These are phyloP conservation scores for Russula compacta DNA, from an alignment of 768 basidiomycete genomes.

Conservation along the genomic window DNA sequence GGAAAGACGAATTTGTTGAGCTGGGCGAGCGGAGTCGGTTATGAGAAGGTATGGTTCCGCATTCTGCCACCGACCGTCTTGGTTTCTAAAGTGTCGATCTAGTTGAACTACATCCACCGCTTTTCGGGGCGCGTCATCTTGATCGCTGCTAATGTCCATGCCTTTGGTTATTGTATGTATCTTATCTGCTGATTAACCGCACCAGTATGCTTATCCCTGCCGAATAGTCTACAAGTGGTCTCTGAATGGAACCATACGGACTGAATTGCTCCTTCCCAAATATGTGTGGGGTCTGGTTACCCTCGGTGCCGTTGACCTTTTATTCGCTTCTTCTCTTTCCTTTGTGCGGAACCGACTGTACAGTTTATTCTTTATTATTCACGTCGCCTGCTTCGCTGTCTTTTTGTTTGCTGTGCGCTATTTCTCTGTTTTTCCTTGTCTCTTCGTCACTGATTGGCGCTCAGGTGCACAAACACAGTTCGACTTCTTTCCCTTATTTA, in stretches of 20 bases:
- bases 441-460: not conserved
- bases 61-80: not conserved
- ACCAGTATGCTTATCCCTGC: not conserved
- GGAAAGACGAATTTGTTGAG: slow-evolving; percentile 42
- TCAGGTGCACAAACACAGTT: slow-evolving; percentile 20
- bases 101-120: slow-evolving; percentile 51
- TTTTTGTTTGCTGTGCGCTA: slow-evolving; percentile 28
- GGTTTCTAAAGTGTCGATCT: slow-evolving; percentile 6
- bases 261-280: not conserved
- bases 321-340: slow-evolving; percentile 34
- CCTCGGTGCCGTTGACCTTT: slow-evolving; percentile 28
- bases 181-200: not conserved
- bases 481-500: slow-evolving; percentile 34
- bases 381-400: slow-evolving; percentile 35
- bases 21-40: slow-evolving; percentile 34
- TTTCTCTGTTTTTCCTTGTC: not conserved
- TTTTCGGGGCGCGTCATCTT: slow-evolving; percentile 38
- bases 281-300: slow-evolving; percentile 28
- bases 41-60: slow-evolving; percentile 34
- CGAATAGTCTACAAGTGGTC: slow-evolving; percentile 7
- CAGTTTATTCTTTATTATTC: slow-evolving; percentile 35
- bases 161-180: slow-evolving; percentile 32
- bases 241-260: not conserved
- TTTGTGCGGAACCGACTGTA: slow-evolving; percentile 36
- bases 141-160: slow-evolving; percentile 35